Evolutionary conservation across 2,329 filamentous ascomycete genomes (phyloP), one percentile per base, ranked within the genome.

Genomic region (Diaporthe batatas): DNA sequence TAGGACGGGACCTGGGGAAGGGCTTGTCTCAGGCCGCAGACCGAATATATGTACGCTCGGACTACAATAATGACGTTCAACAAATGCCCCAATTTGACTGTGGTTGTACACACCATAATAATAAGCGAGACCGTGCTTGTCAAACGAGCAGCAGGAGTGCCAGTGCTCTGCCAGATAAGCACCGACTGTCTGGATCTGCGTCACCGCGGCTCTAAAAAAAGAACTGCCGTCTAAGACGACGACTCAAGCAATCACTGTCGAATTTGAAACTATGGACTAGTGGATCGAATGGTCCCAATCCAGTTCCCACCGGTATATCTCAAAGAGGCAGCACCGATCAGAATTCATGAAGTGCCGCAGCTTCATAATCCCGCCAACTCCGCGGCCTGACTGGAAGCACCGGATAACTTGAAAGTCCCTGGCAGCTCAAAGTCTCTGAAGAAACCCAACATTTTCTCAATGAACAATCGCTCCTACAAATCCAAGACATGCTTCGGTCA

Each of bases 311-410:
- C 62, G 62, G 62, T 67, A 3, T 21, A 53, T 39, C 62, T 53
- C 2, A 18, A 67, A 53, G 7, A 3, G 32, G 62, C 12, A 67
- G 8, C 36, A 6, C 62, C 62, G 62, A 39, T 32, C 34, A 36
- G 36, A 32, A 53, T 67, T 53, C 62, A 39, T 12, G 7, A 53
- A 67, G 12, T 25, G 32, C 62, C 47, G 32, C 62, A 18, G 25
- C 44, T 53, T 49, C 25, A 67, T 39, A 67, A 39, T 39, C 44
- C 62, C 62, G 7, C 49, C n/a, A 32, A 23, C 34, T 39, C 62
- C 62, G 62, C 62, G 32, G 5, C 5, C 32, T 36, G 12, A 39
- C 12, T 25, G 32, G 47, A 25, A 67, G 36, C 29, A 25, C 29
- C 25, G 54, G 32, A 51, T n/a, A 42, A 14, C 14, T 29, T 53